phyloP scores from a whole-genome alignment of 2,329 filamentous ascomycete species.

The Alternaria atra region DNA sequence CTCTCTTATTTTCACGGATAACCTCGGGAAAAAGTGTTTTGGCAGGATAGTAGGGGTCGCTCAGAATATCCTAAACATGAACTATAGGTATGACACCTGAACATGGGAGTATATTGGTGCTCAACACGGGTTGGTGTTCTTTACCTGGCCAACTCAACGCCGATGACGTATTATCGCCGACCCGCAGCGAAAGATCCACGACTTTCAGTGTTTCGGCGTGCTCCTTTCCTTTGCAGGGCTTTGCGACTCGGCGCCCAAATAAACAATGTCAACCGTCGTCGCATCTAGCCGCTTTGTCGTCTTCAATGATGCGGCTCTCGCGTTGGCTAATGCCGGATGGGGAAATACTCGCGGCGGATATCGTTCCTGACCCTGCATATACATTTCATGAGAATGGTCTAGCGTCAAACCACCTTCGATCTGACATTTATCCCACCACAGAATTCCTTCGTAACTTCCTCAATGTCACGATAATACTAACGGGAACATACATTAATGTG shows the following conservation, averaged over 20 bases:
- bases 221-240: not conserved
- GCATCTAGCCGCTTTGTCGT: not conserved
- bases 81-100: no score
- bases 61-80: not conserved
- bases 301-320: not conserved
- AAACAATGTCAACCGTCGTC: not conserved
- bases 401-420: constrained; percentile 24
- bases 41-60: not conserved
- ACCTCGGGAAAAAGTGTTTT: not conserved
- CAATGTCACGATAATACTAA: constrained; percentile 15
- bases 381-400: constrained; percentile 30
- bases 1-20: not conserved
- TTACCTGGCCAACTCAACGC: not conserved
- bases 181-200: not conserved
- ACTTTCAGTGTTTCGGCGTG: not conserved
- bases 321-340: not conserved
- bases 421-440: constrained; percentile 17
- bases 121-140: not conserved
- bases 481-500: constrained; percentile 22
- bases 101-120: not conserved
- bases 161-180: constrained; percentile 8
- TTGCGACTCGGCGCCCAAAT: constrained; percentile 1
- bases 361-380: constrained; percentile 25
- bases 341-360: constrained; percentile 3
- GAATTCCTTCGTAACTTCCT: constrained; percentile 4